These are phyloP conservation scores for Heliocybe sulcata DNA, from an alignment of 1,284 basidiomycete genomes.

Conservation along the genomic window DNA sequence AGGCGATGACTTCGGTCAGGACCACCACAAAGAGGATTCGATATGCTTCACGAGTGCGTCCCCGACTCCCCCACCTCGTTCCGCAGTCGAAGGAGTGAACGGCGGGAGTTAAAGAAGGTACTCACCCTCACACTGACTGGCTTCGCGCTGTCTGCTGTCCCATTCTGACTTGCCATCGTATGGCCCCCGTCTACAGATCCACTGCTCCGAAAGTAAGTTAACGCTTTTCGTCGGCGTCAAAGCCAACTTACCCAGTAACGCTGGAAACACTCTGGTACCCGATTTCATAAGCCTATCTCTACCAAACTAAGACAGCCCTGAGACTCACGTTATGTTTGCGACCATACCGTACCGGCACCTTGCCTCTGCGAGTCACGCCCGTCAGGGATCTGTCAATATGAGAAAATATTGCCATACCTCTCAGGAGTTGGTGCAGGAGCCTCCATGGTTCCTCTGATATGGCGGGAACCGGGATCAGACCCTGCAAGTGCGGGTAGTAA, in stretches of 20 bases:
- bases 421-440: neutral
- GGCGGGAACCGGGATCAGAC: neutral
- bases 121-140: neutral
- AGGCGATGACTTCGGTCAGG: neutral
- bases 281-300: neutral
- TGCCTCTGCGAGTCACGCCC: slow-evolving; percentile 1
- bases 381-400: slow-evolving; percentile 9
- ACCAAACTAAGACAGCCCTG: neutral
- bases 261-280: neutral
- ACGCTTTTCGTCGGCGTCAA: neutral
- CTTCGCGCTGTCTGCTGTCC: neutral
- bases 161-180: neutral
- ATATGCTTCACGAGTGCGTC: neutral
- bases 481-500: neutral
- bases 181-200: neutral
- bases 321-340: slow-evolving; percentile 33
- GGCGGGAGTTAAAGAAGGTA: neutral
- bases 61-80: neutral
- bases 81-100: neutral
- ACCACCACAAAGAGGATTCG: neutral
- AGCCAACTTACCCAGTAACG: neutral
- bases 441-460: neutral
- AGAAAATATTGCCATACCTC: neutral
- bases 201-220: neutral
- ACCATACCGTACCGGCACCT: slow-evolving; percentile 32